Evolutionary conservation across 371 early-diverging fungal genomes (phyloP), one percentile per base, ranked within the genome.

Genomic region (Neoconidiobolus thromboides): DNA sequence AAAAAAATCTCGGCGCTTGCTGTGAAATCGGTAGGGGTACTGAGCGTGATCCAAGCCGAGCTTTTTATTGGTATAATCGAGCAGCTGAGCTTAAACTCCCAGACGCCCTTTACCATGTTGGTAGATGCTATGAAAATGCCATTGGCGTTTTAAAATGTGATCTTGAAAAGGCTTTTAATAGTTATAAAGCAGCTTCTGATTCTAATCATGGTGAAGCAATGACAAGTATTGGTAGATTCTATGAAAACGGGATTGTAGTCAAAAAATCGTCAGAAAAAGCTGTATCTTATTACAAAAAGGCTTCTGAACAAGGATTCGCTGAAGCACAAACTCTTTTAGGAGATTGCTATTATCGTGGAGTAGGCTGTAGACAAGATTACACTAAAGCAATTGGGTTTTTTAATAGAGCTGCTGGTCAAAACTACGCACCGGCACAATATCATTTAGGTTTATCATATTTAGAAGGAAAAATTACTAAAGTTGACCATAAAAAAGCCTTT

Each of bases 1-100:
- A 86, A 68, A 85, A 91, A 69, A 88, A 89, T 67, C 74, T 87
- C 3, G 92, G 81, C 3, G 77, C 82, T 61, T 86, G 81, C 60
- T 79, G 84, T 50, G 86, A 88, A 61, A 69, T 78, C 56, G 91
- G 91, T 10, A 75, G 79, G 55, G 89, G 86, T 48, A 71, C 73
- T 38, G 64, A 68, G 2, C 71, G 71, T 40, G 76, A 85, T 66
- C 65, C 72, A 12, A 64, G 60, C 41, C 63, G 70, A 26, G 85
- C 87, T 0, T 73, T 80, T 43, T 62, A 74, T 6, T 76, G 78
- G 66, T 85, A 80, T 66, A 49, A 59, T 26, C 63, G 68, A 37
- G 79, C 87, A 4, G 85, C 86, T 2, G 75, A 79, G 51, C 77
- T 46, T n/a, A 36, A 48, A 39, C 40, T 40, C 10, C 26, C 64